Percentiles rank a stretch among this genome's conserved stretches.
phyloP scores from a whole-genome alignment of 208 protist species.

The Wallacemonas sp. region DNA sequence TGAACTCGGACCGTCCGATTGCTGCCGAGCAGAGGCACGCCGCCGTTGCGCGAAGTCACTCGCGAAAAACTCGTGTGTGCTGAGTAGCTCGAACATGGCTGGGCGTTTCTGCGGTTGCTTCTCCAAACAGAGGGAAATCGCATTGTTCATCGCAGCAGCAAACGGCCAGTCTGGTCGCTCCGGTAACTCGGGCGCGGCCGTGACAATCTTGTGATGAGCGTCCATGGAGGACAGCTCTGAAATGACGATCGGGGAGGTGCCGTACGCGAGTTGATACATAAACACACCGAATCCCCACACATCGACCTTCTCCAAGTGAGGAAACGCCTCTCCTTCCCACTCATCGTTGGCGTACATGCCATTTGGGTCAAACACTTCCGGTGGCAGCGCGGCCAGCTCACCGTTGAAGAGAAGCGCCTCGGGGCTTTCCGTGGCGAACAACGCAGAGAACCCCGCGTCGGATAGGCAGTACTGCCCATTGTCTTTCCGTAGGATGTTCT shows the following conservation, averaged over 20 bases:
- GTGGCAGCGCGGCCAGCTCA: constrained; percentile 73
- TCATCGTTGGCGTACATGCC: constrained; percentile 39
- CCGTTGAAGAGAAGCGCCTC: constrained; percentile 85
- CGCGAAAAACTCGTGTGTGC: constrained; percentile 52
- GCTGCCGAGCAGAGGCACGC: neutral
- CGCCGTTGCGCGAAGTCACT: constrained; percentile 23
- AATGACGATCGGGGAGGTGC: constrained; percentile 55
- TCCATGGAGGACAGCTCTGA: constrained; percentile 56
- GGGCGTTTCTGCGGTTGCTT: constrained; percentile 57
- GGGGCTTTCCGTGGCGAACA: constrained; percentile 77
- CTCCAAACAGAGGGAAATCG: constrained; percentile 57
- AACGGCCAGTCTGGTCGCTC: constrained; percentile 43
- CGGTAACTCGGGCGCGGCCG: constrained; percentile 43
- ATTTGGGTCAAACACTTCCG: constrained; percentile 62
- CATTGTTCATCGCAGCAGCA: constrained; percentile 43
- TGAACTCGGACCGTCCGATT: constrained; percentile 23
- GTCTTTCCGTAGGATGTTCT: constrained; percentile 68
- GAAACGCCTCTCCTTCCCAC: neutral
- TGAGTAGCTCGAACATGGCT: constrained; percentile 48
- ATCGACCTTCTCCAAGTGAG: constrained; percentile 50
- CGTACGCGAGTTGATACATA: constrained; percentile 85
- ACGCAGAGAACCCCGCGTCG: constrained; percentile 67
- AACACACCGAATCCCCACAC: constrained; percentile 82
- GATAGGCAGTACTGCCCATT: constrained; percentile 60
- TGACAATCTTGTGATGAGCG: constrained; percentile 39